Evolutionary conservation across 148 eudicot species (phyloP).

Genomic region (Chenopodium suecicum): DNA sequence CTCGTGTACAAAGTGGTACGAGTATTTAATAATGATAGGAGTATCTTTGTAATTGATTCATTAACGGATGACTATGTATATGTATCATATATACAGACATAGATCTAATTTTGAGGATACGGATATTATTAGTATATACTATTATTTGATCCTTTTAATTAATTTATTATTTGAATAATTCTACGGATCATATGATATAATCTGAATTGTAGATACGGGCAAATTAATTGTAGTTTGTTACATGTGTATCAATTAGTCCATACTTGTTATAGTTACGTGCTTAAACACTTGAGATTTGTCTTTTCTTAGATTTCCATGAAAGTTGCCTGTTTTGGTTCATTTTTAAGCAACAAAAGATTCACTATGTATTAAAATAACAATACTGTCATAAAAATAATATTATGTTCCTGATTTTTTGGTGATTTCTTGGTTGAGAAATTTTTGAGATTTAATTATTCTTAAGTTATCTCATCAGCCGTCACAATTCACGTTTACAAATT

Average conservation of each 20-base stretch:
- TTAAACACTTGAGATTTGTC: slow-evolving; percentile 10
- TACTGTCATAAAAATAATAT: not conserved
- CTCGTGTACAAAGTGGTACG: no score
- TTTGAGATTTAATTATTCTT: slow-evolving; percentile 6
- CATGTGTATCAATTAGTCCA: not conserved
- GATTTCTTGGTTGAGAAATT: slow-evolving; percentile 14
- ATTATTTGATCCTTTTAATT: not conserved
- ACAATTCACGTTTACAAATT: not conserved
- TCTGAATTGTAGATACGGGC: not conserved
- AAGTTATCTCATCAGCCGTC: not conserved
- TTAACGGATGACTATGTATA: no score
- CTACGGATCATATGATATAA: not conserved
- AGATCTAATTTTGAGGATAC: not conserved
- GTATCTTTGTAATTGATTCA: no score
- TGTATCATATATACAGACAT: not conserved
- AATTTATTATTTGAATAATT: not conserved
- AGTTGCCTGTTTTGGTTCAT: not conserved
- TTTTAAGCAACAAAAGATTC: not conserved
- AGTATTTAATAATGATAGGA: no score
- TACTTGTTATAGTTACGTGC: slow-evolving; percentile 13
- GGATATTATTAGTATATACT: slow-evolving; percentile 9
- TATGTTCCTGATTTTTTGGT: slow-evolving; percentile 15
- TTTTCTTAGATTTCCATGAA: not conserved
- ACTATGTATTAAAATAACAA: not conserved
- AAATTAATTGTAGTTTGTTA: not conserved